These are phyloP conservation scores for Ophiostoma quercus DNA, from an alignment of 2,329 filamentous ascomycete species.

Conservation along the genomic window DNA sequence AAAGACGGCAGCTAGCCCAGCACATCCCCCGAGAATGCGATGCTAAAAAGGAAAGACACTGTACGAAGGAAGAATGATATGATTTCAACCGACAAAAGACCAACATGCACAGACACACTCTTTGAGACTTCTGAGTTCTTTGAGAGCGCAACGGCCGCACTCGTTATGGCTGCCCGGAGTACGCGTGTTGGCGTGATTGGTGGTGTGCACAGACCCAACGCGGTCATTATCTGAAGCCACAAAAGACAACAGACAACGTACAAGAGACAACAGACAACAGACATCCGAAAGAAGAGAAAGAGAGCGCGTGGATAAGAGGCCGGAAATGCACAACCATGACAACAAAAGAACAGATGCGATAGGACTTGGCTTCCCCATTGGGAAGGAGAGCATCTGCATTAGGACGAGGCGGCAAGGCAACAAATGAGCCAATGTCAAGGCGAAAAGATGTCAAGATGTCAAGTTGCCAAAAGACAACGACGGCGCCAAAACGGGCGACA, in stretches of 20 bases:
- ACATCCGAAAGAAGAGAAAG: neutral
- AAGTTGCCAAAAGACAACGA: neutral
- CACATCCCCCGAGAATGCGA: too few relatives aligned
- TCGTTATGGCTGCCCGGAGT: neutral
- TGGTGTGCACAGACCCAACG: constrained; percentile 4
- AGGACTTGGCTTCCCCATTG: neutral
- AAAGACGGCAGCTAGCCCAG: neutral
- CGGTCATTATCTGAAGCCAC: too few relatives aligned
- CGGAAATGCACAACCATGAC: neutral
- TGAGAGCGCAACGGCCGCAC: neutral
- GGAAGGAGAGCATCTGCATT: neutral
- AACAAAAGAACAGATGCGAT: neutral
- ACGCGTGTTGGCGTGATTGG: neutral
- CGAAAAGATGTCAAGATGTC: too few relatives aligned
- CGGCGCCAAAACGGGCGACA: neutral
- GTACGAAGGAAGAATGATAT: too few relatives aligned
- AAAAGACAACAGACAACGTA: too few relatives aligned
- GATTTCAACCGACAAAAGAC: too few relatives aligned
- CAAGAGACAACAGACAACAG: neutral
- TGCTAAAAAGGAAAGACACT: neutral
- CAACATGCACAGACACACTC: too few relatives aligned
- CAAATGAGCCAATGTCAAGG: neutral
- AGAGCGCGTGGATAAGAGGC: neutral
- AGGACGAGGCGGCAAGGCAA: neutral
- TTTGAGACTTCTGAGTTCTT: neutral